A percentile compares a stretch with the other conserved stretches of the same genome.
Conservation (phyloP, 164 flowering plant species). For the Amborella trichopoda region DNA sequence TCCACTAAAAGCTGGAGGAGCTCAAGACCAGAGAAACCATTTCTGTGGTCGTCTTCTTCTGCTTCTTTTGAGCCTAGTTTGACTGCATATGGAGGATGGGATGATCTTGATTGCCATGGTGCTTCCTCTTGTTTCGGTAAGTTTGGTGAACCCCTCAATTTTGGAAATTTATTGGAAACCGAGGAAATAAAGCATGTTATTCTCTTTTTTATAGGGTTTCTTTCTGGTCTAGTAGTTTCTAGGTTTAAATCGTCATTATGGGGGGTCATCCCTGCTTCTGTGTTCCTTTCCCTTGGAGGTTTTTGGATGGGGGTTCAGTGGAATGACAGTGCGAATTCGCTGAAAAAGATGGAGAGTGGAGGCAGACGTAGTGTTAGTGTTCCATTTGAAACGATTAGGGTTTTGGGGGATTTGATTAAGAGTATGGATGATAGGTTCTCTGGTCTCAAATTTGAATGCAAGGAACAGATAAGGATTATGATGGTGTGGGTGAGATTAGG, state of each 20-base stretch:
- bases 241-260: constrained; percentile 60
- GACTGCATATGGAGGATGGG: constrained; percentile 64
- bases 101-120: constrained; percentile 22
- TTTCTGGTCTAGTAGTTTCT: constrained; percentile 55
- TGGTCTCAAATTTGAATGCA: constrained; percentile 26
- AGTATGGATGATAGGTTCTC: constrained; percentile 30
- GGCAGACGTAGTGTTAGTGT: constrained; percentile 23
- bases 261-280: constrained; percentile 56
- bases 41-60: constrained; percentile 12
- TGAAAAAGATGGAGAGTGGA: constrained; percentile 13
- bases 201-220: constrained; percentile 55
- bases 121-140: constrained; percentile 28
- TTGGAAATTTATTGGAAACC: constrained; percentile 43
- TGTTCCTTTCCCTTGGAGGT: constrained; percentile 56
- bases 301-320: constrained; percentile 44
- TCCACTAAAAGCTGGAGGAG: constrained; percentile 8
- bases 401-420: constrained; percentile 22
- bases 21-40: constrained; percentile 4
- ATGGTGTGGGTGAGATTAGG: constrained; percentile 33
- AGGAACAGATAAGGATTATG: constrained; percentile 22
- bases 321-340: constrained; percentile 5
- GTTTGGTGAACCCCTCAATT: constrained; percentile 33
- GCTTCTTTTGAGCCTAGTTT: constrained; percentile 16
- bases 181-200: constrained; percentile 48
- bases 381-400: constrained; percentile 30